Percentiles rank a stretch among this genome's conserved stretches.
Evolutionary conservation across 2,329 filamentous ascomycete genomes (phyloP).

Genomic region (Zymoseptoria brevis): DNA sequence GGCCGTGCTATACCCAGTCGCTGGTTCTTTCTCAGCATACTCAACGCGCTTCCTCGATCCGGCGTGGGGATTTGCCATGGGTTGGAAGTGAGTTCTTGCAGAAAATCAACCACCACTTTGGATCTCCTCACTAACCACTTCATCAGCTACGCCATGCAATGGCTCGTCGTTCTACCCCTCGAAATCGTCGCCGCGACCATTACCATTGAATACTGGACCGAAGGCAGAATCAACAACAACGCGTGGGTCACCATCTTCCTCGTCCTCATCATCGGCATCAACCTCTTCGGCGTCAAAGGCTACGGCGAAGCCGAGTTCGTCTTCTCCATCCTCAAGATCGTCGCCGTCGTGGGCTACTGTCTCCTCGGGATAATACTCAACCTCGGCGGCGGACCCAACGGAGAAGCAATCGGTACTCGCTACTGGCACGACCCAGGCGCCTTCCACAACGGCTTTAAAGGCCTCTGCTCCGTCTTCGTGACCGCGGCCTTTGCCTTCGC

Average conservation of each 20-base stretch:
- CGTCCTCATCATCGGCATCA: conserved; percentile 24
- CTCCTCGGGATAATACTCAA: conserved; percentile 55
- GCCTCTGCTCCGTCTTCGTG: conserved; percentile 57
- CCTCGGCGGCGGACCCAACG: conserved; percentile 48
- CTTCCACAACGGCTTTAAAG: conserved; percentile 54
- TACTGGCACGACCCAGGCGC: conserved; percentile 36
- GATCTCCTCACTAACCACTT: conserved; percentile 9
- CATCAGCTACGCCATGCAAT: conserved; percentile 27
- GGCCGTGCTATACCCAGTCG: conserved; percentile 30
- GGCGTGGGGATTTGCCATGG: conserved; percentile 31
- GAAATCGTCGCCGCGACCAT: conserved; percentile 29
- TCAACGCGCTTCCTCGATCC: conserved; percentile 30
- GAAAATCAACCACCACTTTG: not conserved
- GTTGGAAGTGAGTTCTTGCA: conserved; percentile 24
- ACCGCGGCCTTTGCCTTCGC: conserved; percentile 56
- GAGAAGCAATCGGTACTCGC: conserved; percentile 52
- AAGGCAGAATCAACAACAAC: conserved; percentile 23
- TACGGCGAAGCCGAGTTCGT: conserved; percentile 32
- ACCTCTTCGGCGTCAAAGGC: conserved; percentile 28
- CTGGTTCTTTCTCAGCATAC: conserved; percentile 30
- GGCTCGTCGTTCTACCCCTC: conserved; percentile 28
- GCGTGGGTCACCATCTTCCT: conserved; percentile 30
- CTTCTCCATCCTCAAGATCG: conserved; percentile 30
- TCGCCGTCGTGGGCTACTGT: conserved; percentile 54
- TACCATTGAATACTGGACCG: conserved; percentile 27